Percentiles rank a stretch among this genome's conserved stretches.
Conservation (phyloP, 768 basidiomycete species). For the Mycena filopes region DNA sequence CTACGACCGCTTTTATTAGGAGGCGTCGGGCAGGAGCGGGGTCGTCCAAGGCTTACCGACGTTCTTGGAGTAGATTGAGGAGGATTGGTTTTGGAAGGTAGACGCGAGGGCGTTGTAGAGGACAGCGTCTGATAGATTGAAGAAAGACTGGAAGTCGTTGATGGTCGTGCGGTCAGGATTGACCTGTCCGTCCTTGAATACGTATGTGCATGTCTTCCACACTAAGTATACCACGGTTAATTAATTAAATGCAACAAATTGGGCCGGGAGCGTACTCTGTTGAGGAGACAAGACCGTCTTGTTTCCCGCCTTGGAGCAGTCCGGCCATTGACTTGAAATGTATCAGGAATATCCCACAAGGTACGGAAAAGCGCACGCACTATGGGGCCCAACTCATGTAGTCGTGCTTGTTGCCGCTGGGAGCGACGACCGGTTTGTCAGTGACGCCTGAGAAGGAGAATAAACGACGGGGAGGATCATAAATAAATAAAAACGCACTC, state of each 20-base stretch:
- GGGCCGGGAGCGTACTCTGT: slow-evolving; percentile 49
- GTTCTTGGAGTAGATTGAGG: slow-evolving; percentile 53
- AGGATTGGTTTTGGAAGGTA: slow-evolving; percentile 47
- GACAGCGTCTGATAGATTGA: slow-evolving; percentile 60
- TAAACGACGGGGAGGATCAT: not conserved
- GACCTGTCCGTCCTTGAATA: slow-evolving; percentile 67
- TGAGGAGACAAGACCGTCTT: slow-evolving; percentile 62
- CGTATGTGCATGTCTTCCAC: slow-evolving; percentile 69
- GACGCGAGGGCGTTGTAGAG: slow-evolving; percentile 24
- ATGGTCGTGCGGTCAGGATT: slow-evolving; percentile 70
- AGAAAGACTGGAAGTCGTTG: slow-evolving; percentile 66
- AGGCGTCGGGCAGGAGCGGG: not conserved
- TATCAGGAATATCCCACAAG: not conserved
- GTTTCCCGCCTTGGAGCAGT: slow-evolving; percentile 68
- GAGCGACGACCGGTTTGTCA: slow-evolving; percentile 58
- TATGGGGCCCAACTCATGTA: slow-evolving; percentile 82
- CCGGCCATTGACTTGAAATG: slow-evolving; percentile 64
- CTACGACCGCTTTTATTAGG: slow-evolving; percentile 40
- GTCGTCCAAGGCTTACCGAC: slow-evolving; percentile 43
- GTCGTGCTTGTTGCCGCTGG: slow-evolving; percentile 66
- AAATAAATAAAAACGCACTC: slow-evolving; percentile 46
- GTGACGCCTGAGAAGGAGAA: slow-evolving; percentile 55
- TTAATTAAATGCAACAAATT: not conserved
- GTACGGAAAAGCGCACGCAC: slow-evolving; percentile 48
- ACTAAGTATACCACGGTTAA: slow-evolving; percentile 52